Base-by-base conservation (phyloP, 1,284 basidiomycete species). In the Clitocybe nebularis region DNA sequence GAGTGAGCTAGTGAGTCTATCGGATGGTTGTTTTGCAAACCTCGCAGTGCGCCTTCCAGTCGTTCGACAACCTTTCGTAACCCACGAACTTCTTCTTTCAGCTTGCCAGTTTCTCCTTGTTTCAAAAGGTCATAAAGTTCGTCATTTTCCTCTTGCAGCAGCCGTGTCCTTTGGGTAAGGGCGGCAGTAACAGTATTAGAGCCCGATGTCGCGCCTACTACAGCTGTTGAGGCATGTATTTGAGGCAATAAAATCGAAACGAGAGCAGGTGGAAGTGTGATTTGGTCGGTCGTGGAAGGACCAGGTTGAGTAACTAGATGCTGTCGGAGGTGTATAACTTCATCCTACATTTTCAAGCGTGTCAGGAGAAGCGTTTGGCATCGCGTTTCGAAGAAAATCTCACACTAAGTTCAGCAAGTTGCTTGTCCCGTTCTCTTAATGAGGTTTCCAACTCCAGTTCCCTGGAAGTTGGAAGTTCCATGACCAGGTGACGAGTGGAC, bases 61-160 rank as follows among this genome's bases (percentile, higher is more conserved):
- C 77, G 76, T 40, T 71, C 70, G 34, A 89, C 81, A 21, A 80
- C 75, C 50, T 77, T 71, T 32, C 78, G 72, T 44, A 90, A 66
- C 11, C 77, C 77, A 36, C 76, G 74, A 3, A 85, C 85, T 58
- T 90, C 86, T 57, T 90, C 88, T 56, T 88, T 87, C 44, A 89
- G 57, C 54, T 74, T 76, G 2, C 84, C 84, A 0, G 82, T 84
- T 61, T 89, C 83, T 36, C 81, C 77, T 19, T 67, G 66, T 58
- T 79, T 83, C 33, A 90, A 61, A 5, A 89, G 62, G 39, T 79
- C 75, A 56, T 89, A 90, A 3, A 88, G 54, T 48, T 90, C 87
- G 49, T 90, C 85, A 46, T 90, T 90, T 62, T 90, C 87, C 41
- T 86, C 81, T 58, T 90, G 88, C 6, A 90, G 66, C 5, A 82